Conservation (phyloP, 2,329 filamentous ascomycete species). For the Penicillium sp. region DNA sequence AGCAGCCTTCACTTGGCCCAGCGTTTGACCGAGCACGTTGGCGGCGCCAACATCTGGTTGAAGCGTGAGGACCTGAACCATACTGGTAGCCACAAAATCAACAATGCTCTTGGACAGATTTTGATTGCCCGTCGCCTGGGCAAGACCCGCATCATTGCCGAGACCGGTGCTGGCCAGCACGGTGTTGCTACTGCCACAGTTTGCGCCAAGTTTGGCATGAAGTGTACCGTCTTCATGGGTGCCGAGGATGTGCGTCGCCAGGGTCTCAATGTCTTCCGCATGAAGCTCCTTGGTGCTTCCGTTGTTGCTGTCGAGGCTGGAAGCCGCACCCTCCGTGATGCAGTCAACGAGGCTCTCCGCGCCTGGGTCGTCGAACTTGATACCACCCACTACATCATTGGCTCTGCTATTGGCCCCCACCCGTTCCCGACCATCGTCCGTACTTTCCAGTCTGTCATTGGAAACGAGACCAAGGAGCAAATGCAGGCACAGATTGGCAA, state of each 20-base stretch:
- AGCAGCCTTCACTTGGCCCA: conserved; percentile 84
- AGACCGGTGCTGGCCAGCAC: conserved; percentile 95
- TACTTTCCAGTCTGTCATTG: conserved; percentile 95
- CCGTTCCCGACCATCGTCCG: conserved; percentile 96
- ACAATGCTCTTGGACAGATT: conserved; percentile 91
- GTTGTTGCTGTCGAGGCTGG: conserved; percentile 91
- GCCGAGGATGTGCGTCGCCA: conserved; percentile 94
- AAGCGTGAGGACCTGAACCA: conserved; percentile 98
- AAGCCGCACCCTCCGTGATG: conserved; percentile 69
- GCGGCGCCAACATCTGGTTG: conserved; percentile 91
- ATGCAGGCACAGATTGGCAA: conserved; percentile 76
- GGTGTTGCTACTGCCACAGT: conserved; percentile 96
- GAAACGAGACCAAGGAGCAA: conserved; percentile 85
- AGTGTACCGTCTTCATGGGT: conserved; percentile 97
- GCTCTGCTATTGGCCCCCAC: conserved; percentile 92
- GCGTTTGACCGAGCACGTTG: conserved; percentile 75
- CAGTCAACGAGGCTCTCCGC: conserved; percentile 90
- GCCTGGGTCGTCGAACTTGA: conserved; percentile 88
- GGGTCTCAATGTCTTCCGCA: conserved; percentile 95
- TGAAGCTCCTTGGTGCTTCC: conserved; percentile 86
- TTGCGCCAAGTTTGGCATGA: conserved; percentile 96
- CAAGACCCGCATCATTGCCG: conserved; percentile 94
- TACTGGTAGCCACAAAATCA: conserved; percentile 98
- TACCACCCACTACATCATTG: conserved; percentile 96
- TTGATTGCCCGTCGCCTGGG: conserved; percentile 75